Conservation (phyloP, 148 eudicot species). For the Vaccinium darrowii region DNA sequence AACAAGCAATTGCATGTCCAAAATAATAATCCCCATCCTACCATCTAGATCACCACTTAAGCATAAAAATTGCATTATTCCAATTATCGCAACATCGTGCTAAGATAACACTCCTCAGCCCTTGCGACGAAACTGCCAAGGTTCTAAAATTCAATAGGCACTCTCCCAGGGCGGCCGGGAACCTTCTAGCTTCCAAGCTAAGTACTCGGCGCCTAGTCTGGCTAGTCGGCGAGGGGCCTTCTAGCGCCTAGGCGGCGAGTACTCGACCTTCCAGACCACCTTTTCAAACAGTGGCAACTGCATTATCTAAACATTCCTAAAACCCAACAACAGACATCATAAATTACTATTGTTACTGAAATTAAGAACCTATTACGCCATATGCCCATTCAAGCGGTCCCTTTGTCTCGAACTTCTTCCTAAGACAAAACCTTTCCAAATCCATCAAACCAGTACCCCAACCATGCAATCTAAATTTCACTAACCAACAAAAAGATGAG, state of each 20-base stretch:
- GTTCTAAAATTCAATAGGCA: too few species aligned
- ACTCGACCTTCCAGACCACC: too few species aligned
- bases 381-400: background rate
- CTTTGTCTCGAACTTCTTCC: background rate
- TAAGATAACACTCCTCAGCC: background rate
- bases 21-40: background rate
- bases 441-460: background rate
- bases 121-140: background rate
- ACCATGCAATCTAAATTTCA: background rate
- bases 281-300: too few species aligned
- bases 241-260: too few species aligned
- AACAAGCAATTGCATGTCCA: background rate
- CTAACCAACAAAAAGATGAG: background rate
- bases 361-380: background rate
- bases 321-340: background rate
- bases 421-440: background rate
- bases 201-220: too few species aligned
- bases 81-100: background rate
- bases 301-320: slow-evolving; percentile 5
- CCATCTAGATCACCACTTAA: background rate
- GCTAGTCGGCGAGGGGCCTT: too few species aligned
- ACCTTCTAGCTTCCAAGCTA: too few species aligned
- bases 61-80: background rate
- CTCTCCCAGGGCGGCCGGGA: too few species aligned
- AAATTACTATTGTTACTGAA: background rate